phyloP scores from a whole-genome alignment of 208 protist species.

The Trypanosoma platydactyli region DNA sequence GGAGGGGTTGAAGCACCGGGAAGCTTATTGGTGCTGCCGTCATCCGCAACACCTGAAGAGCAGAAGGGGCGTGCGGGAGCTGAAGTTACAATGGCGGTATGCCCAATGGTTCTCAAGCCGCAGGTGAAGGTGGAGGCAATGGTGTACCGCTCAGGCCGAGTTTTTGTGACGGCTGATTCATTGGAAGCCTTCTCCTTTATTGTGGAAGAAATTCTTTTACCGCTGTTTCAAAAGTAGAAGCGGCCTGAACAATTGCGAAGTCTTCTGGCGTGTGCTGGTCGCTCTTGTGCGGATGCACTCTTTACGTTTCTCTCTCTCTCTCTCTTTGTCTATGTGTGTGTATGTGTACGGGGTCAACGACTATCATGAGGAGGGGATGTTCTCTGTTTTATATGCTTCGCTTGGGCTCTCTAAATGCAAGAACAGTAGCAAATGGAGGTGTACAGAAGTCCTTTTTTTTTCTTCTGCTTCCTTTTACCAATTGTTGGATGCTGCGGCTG shows the following conservation, averaged over 20 bases:
- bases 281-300: too few relatives aligned
- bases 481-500: too few relatives aligned
- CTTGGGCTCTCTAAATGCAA: too few relatives aligned
- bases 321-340: too few relatives aligned
- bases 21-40: neutral
- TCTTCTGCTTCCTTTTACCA: too few relatives aligned
- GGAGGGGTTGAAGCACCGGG: neutral
- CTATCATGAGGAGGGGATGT: too few relatives aligned
- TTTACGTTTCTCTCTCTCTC: too few relatives aligned
- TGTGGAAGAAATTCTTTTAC: constrained; percentile 26
- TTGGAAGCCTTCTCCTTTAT: constrained; percentile 24
- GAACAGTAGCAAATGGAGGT: too few relatives aligned
- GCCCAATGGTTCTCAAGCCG: constrained; percentile 22
- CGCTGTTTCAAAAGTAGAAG: constrained; percentile 15
- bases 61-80: neutral
- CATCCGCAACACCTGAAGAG: neutral
- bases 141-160: constrained; percentile 17
- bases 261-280: neutral
- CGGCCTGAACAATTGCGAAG: neutral
- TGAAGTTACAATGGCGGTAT: neutral
- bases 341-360: too few relatives aligned
- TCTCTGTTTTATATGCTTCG: too few relatives aligned
- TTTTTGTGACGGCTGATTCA: constrained; percentile 18
- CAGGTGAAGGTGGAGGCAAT: constrained; percentile 25
- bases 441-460: too few relatives aligned